Conservation (phyloP, 1,284 basidiomycete genomes). For the Leccinum fuscescens region DNA sequence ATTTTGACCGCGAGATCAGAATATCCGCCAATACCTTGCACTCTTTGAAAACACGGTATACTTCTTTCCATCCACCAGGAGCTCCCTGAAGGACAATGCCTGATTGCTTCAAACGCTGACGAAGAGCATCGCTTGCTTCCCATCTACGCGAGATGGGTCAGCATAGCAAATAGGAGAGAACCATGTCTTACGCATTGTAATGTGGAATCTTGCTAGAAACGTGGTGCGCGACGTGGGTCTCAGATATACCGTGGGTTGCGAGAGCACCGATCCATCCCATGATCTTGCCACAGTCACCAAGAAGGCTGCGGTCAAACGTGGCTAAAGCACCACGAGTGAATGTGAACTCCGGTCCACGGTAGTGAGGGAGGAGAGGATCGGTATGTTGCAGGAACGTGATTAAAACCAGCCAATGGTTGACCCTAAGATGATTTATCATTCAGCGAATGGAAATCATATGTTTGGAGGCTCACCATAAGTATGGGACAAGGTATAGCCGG, state of each 20-base stretch:
- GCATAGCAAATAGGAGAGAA: not conserved
- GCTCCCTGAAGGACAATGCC: constrained; percentile 61
- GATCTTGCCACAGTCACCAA: constrained; percentile 74
- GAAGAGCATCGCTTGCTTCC: constrained; percentile 91
- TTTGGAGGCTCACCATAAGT: constrained; percentile 66
- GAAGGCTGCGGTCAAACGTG: constrained; percentile 87
- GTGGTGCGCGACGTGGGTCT: constrained; percentile 93
- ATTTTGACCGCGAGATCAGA: constrained; percentile 2
- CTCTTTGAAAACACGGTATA: constrained; percentile 69
- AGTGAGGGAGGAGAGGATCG: constrained; percentile 92
- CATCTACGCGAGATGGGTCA: constrained; percentile 46
- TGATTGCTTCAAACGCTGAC: constrained; percentile 68
- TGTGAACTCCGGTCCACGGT: constrained; percentile 87
- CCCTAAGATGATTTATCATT: constrained; percentile 35
- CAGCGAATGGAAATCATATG: not conserved
- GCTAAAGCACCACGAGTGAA: constrained; percentile 94
- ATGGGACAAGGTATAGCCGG: constrained; percentile 84
- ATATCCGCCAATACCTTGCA: constrained; percentile 55
- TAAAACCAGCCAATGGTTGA: constrained; percentile 88
- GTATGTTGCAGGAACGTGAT: constrained; percentile 98
- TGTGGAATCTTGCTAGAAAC: constrained; percentile 93
- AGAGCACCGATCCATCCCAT: constrained; percentile 80
- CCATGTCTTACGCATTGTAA: constrained; percentile 64
- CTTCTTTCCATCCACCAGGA: constrained; percentile 77
- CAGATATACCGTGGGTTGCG: constrained; percentile 85